These are phyloP conservation scores for Delphinella strobiligena DNA, from an alignment of 2,329 filamentous ascomycete genomes.

Conservation along the genomic window DNA sequence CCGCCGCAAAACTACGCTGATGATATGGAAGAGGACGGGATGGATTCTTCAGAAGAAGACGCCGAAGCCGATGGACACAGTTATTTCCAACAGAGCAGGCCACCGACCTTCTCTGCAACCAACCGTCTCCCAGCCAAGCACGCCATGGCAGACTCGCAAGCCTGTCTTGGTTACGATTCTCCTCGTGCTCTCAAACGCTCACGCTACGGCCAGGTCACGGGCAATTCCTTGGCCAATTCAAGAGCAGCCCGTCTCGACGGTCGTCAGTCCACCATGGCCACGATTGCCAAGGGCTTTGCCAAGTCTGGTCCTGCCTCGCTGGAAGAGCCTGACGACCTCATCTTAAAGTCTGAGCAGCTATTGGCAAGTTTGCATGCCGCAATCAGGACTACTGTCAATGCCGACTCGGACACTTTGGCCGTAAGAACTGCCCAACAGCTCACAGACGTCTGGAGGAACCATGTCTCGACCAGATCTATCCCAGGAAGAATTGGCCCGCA, in stretches of 20 bases:
- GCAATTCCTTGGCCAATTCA: constrained; percentile 8
- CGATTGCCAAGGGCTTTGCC: constrained; percentile 60
- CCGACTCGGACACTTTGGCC: constrained; percentile 18
- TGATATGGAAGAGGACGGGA: constrained; percentile 21
- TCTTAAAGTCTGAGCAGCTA: constrained; percentile 64
- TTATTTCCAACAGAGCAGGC: constrained; percentile 3
- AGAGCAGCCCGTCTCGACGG: constrained; percentile 5
- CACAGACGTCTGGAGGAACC: constrained; percentile 16
- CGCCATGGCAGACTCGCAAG: constrained; percentile 6
- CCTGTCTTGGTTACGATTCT: constrained; percentile 6
- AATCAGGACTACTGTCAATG: constrained; percentile 19
- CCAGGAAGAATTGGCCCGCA: constrained; percentile 22
- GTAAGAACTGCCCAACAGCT: constrained; percentile 18
- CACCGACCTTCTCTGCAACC: constrained; percentile 1
- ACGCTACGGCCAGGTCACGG: constrained; percentile 21
- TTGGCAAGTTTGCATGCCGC: constrained; percentile 33
- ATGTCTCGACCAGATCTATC: constrained; percentile 16
- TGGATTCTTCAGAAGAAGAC: constrained; percentile 3
- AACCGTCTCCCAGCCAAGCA: constrained; percentile 1
- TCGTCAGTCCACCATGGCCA: constrained; percentile 36
- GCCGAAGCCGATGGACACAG: not conserved
- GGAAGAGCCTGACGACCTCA: constrained; percentile 57
- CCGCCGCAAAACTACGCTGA: constrained; percentile 18
- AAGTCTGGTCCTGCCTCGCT: constrained; percentile 45
- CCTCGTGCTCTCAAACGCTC: constrained; percentile 26